Conservation (phyloP, 1,284 basidiomycete genomes). For the Boletus austroedulis region DNA sequence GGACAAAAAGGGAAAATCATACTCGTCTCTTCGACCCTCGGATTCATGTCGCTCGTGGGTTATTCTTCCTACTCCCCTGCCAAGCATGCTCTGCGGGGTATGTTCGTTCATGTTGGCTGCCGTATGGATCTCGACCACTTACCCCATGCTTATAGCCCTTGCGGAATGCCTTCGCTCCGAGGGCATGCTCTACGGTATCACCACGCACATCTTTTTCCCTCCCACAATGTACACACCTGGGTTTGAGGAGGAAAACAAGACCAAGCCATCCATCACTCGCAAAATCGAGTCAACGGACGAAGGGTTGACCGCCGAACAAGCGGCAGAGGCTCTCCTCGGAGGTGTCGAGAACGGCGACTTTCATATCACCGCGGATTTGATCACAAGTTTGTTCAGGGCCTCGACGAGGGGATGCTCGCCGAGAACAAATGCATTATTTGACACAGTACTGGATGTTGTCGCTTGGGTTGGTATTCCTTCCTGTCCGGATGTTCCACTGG, state of each 20-base stretch:
- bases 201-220: slow-evolving; percentile 86
- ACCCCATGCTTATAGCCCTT: slow-evolving; percentile 53
- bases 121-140: neutral
- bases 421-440: slow-evolving; percentile 24
- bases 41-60: slow-evolving; percentile 80
- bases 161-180: slow-evolving; percentile 87
- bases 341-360: slow-evolving; percentile 72
- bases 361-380: slow-evolving; percentile 75
- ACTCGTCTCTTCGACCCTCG: slow-evolving; percentile 80
- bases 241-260: slow-evolving; percentile 75
- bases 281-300: slow-evolving; percentile 82
- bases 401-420: slow-evolving; percentile 69
- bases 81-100: slow-evolving; percentile 88
- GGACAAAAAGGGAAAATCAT: slow-evolving; percentile 67
- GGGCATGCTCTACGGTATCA: slow-evolving; percentile 74
- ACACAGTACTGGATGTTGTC: slow-evolving; percentile 22
- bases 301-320: slow-evolving; percentile 63
- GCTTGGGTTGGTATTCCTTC: slow-evolving; percentile 21
- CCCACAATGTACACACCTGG: slow-evolving; percentile 84
- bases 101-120: slow-evolving; percentile 3
- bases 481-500: neutral
- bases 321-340: slow-evolving; percentile 63
- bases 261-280: slow-evolving; percentile 77
- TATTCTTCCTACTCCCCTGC: slow-evolving; percentile 85
- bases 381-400: slow-evolving; percentile 67